Conservation (phyloP, 1,284 basidiomycete genomes). For the Pseudozyma pruni region DNA sequence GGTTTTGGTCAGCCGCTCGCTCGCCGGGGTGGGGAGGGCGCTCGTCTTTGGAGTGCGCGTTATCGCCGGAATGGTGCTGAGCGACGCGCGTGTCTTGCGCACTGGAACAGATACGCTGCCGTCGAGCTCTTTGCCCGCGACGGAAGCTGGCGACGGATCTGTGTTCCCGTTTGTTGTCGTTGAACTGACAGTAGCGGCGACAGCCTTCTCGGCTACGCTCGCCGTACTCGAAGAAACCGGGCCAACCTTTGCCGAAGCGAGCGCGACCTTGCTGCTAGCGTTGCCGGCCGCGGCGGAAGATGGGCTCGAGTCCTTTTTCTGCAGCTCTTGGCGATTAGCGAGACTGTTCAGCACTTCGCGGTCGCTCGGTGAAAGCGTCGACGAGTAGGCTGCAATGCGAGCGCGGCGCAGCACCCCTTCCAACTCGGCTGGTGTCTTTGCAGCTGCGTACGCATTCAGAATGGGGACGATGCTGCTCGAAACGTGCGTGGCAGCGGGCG, state of each 20-base stretch:
- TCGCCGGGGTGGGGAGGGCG: slow-evolving; percentile 14
- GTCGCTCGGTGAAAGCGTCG: slow-evolving; percentile 49
- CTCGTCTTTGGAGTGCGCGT: slow-evolving; percentile 20
- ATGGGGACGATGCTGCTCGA: slow-evolving; percentile 53
- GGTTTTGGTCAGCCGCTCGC: slow-evolving; percentile 27
- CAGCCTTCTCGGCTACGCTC: background rate
- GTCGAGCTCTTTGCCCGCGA: slow-evolving; percentile 9
- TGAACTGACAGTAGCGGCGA: background rate
- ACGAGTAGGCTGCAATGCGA: slow-evolving; percentile 56
- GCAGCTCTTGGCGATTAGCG: slow-evolving; percentile 44
- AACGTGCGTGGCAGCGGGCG: slow-evolving; percentile 27
- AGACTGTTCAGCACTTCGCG: slow-evolving; percentile 57
- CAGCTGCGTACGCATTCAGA: slow-evolving; percentile 59
- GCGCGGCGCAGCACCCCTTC: slow-evolving; percentile 58
- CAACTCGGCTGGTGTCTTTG: slow-evolving; percentile 61
- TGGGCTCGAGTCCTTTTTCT: slow-evolving; percentile 19
- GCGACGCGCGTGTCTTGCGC: slow-evolving; percentile 40
- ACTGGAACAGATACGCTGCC: slow-evolving; percentile 27
- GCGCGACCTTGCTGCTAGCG: too few species aligned
- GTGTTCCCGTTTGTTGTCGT: slow-evolving; percentile 10
- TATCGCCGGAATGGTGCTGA: slow-evolving; percentile 10
- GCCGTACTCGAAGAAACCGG: too few species aligned
- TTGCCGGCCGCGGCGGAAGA: slow-evolving; percentile 4
- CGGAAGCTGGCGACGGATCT: slow-evolving; percentile 11
- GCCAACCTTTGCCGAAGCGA: too few species aligned